Percentiles rank a stretch among this genome's conserved stretches.
Conservation (phyloP, 345 rosid genomes). For the Gossypium arboreum region DNA sequence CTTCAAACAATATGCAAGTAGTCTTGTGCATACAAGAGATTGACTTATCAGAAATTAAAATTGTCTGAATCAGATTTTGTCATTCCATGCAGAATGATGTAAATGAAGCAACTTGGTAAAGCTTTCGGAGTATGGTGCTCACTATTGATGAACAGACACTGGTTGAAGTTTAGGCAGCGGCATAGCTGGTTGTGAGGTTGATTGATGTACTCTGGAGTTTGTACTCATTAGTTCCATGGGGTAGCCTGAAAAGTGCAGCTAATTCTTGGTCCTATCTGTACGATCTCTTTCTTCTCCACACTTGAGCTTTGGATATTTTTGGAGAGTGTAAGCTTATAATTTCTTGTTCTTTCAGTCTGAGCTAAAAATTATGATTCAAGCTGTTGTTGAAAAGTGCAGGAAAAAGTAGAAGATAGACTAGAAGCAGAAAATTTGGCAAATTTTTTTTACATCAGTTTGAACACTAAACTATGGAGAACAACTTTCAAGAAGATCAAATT, state of each 20-base stretch:
- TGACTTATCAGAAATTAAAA: neutral
- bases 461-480: neutral
- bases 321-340: slow-evolving; percentile 14
- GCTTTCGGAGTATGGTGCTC: neutral
- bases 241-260: slow-evolving; percentile 41
- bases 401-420: neutral
- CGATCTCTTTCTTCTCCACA: slow-evolving; percentile 18
- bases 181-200: slow-evolving; percentile 39
- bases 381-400: neutral
- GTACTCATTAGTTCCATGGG: slow-evolving; percentile 34
- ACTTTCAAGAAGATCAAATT: neutral
- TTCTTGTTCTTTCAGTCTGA: slow-evolving; percentile 14
- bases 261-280: slow-evolving; percentile 44
- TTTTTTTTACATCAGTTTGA: neutral
- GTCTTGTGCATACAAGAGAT: neutral
- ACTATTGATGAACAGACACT: neutral
- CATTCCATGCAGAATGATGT: neutral
- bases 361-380: neutral
- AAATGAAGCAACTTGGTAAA: neutral
- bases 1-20: slow-evolving; percentile 1
- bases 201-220: slow-evolving; percentile 34
- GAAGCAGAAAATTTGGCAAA: neutral
- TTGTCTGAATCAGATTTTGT: neutral
- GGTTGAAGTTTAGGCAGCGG: neutral
- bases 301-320: slow-evolving; percentile 11